A percentile compares a stretch with the other conserved stretches of the same genome.
These are phyloP conservation scores for Wallacemonas sp. DNA, from an alignment of 208 protist species.

Conservation along the genomic window DNA sequence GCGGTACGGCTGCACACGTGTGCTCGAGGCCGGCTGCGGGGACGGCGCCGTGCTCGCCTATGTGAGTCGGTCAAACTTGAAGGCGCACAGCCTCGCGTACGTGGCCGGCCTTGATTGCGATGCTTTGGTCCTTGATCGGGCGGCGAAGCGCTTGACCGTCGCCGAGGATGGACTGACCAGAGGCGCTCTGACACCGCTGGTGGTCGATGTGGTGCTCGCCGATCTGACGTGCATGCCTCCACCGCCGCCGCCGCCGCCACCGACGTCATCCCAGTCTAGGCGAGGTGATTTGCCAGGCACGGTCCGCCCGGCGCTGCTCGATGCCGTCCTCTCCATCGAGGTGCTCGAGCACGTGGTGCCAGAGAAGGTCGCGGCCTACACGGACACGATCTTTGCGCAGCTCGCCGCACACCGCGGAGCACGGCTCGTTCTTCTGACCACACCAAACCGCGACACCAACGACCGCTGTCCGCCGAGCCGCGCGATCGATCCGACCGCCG, in stretches of 20 bases:
- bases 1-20: conserved; percentile 27
- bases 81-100: conserved; percentile 23
- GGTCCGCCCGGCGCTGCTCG: conserved; percentile 11
- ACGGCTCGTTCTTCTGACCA: conserved; percentile 47
- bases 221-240: conserved; percentile 37
- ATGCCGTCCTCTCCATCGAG: conserved; percentile 63
- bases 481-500: background rate
- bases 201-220: conserved; percentile 41
- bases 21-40: conserved; percentile 61
- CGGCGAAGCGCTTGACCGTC: conserved; percentile 9
- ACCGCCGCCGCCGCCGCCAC: background rate
- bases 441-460: conserved; percentile 57
- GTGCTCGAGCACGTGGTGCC: conserved; percentile 58
- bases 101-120: conserved; percentile 45
- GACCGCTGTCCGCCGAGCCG: conserved; percentile 10
- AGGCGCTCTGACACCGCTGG: conserved; percentile 14
- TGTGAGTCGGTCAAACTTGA: conserved; percentile 34
- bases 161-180: background rate
- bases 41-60: conserved; percentile 35
- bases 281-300: background rate
- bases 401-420: conserved; percentile 31
- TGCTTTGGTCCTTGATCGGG: conserved; percentile 18
- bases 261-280: background rate
- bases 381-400: conserved; percentile 46
- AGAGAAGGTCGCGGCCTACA: conserved; percentile 44